Base-by-base conservation (phyloP, 345 rosid genomes). In the Chamaenerion angustifolium region DNA sequence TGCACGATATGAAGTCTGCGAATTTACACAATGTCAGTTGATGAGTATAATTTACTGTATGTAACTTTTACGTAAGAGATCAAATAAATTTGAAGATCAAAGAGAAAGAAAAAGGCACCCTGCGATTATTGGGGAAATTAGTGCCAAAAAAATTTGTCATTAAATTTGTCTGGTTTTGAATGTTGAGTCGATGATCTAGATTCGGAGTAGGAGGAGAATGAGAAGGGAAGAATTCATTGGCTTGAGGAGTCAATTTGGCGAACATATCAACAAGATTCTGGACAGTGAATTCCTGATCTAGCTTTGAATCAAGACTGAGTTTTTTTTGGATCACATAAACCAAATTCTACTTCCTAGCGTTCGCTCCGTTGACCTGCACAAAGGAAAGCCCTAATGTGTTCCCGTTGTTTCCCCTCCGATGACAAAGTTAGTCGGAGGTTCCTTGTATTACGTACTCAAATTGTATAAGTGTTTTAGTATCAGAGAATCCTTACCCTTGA, bases 211-310 rank as follows among this genome's bases (percentile, higher is more conserved):
- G 55, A 44, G 56, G 59, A 54, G 62, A 64, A 52, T 71, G 67
- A 27, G 90, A 82, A 55, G 95, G 95, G 54, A 86, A 55, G 60
- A 86, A 86, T 61, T 86, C 95, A 57, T 86, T 80, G 1, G 95
- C 95, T 66, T 59, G 61, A 68, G 95, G 95, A 67, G 82, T 86
- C 75, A 86, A 68, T 69, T 80, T 86, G 57, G 88, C 80, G 73
- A 86, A 76, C 69, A 82, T 80, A 3, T 80, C 88, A 56, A 86
- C 92, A 59, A 86, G 80, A 51, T 76, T 78, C 56, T 80, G 64
- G 61, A 86, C 75, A 51, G 54, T 78, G 70, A 80, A 66, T 71
- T 82, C 77, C 3, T 83, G 68, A 60, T 76, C 69, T 35, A 81
- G 59, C 62, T 71, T 48, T 5, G 61, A 44, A 11, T 63, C 53